phyloP scores from a whole-genome alignment of 2,329 filamentous ascomycete species.

The Rhinocladiella mackenziei region DNA sequence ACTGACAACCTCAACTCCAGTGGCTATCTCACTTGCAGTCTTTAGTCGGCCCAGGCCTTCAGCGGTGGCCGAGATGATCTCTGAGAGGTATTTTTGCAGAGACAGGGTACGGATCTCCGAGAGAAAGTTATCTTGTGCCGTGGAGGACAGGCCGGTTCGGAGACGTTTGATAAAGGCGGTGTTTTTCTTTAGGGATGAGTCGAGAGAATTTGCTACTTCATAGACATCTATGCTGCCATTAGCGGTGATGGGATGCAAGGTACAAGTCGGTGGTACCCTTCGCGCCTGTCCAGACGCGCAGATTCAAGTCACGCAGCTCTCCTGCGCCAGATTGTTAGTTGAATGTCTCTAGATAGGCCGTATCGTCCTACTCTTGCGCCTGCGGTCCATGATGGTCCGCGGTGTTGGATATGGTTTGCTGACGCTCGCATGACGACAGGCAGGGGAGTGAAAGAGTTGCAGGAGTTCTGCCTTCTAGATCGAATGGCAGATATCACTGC shows the following conservation, averaged over 20 bases:
- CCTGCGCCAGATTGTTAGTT: slow-evolving; percentile 50
- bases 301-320: slow-evolving; percentile 85
- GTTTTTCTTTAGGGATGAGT: slow-evolving; percentile 96
- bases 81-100: slow-evolving; percentile 92
- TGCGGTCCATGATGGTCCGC: slow-evolving; percentile 44
- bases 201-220: slow-evolving; percentile 70
- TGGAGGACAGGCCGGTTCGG: slow-evolving; percentile 77
- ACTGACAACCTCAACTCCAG: slow-evolving; percentile 87
- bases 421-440: slow-evolving; percentile 28
- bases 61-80: slow-evolving; percentile 93
- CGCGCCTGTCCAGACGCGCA: slow-evolving; percentile 82
- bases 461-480: slow-evolving; percentile 13
- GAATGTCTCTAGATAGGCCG: neutral
- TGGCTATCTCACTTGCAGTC: slow-evolving; percentile 82
- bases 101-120: slow-evolving; percentile 87
- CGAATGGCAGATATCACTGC: slow-evolving; percentile 12
- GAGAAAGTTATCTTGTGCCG: slow-evolving; percentile 77
- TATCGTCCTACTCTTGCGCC: slow-evolving; percentile 45
- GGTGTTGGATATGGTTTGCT: slow-evolving; percentile 23
- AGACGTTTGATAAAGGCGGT: slow-evolving; percentile 96
- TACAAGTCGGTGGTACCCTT: slow-evolving; percentile 55
- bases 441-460: slow-evolving; percentile 9
- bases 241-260: slow-evolving; percentile 5
- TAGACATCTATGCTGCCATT: slow-evolving; percentile 63
- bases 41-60: slow-evolving; percentile 92